Conservation (phyloP, 116 monocot species). For the Papilionanthe hybrid region DNA sequence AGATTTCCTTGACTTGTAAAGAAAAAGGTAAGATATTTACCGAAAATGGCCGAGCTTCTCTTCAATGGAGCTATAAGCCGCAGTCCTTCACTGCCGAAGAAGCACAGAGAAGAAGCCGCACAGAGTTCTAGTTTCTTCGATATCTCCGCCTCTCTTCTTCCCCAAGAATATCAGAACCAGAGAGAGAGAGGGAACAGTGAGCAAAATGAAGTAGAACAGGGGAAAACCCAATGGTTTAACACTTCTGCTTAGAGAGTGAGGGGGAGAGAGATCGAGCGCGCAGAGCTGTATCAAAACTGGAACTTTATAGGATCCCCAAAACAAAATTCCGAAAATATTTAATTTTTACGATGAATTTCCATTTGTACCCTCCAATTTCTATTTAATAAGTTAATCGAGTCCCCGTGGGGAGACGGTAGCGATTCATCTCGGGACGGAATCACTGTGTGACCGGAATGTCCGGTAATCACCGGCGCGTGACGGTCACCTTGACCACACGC, state of each 20-base stretch:
- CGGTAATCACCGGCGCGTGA: neutral
- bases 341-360: neutral
- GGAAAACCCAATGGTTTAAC: neutral
- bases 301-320: neutral
- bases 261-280: neutral
- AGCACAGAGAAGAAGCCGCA: neutral
- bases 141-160: neutral
- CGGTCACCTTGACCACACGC: neutral
- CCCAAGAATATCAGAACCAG: neutral
- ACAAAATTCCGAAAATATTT: neutral
- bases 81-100: neutral
- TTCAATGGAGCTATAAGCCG: neutral
- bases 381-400: neutral
- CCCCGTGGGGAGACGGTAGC: neutral
- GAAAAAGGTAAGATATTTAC: neutral
- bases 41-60: neutral
- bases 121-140: conserved; percentile 3
- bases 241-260: neutral
- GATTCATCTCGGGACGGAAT: neutral
- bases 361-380: neutral
- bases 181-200: conserved; percentile 2
- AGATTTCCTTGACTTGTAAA: neutral
- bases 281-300: neutral
- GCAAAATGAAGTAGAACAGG: neutral
- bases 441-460: neutral